phyloP scores from a whole-genome alignment of 2,329 filamentous ascomycete genomes.

The Epichloe brachyelytri region DNA sequence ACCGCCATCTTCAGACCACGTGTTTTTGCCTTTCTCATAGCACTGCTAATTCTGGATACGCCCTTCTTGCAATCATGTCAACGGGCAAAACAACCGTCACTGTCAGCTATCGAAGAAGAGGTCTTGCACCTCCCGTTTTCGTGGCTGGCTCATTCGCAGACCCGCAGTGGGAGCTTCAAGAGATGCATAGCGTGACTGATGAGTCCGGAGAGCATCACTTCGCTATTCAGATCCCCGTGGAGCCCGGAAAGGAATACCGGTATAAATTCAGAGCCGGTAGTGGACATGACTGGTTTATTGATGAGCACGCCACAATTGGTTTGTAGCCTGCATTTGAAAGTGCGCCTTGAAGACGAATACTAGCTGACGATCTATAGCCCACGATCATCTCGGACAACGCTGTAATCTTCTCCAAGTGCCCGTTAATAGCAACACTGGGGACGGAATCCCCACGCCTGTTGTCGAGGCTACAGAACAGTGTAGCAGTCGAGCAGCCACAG shows the following conservation, averaged over 20 bases:
- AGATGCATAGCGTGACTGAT: conserved; percentile 46
- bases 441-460: background rate
- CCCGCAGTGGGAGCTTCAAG: conserved; percentile 51
- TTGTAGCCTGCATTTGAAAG: background rate
- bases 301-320: conserved; percentile 50
- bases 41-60: background rate
- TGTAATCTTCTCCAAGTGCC: conserved; percentile 10
- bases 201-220: conserved; percentile 45
- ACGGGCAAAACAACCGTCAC: conserved; percentile 29
- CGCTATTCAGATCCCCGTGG: conserved; percentile 38
- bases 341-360: background rate
- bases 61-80: conserved; percentile 6
- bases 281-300: conserved; percentile 57
- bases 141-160: conserved; percentile 56
- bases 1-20: no score
- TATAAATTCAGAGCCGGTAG: conserved; percentile 63
- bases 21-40: background rate
- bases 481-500: background rate
- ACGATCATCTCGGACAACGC: conserved; percentile 5
- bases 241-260: conserved; percentile 48
- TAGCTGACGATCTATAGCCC: conserved; percentile 1
- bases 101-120: conserved; percentile 48
- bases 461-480: conserved; percentile 7
- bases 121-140: conserved; percentile 53
- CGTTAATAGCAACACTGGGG: conserved; percentile 6